phyloP scores from a whole-genome alignment of 495 filamentous ascomycete genomes.

The Physcia stellaris region DNA sequence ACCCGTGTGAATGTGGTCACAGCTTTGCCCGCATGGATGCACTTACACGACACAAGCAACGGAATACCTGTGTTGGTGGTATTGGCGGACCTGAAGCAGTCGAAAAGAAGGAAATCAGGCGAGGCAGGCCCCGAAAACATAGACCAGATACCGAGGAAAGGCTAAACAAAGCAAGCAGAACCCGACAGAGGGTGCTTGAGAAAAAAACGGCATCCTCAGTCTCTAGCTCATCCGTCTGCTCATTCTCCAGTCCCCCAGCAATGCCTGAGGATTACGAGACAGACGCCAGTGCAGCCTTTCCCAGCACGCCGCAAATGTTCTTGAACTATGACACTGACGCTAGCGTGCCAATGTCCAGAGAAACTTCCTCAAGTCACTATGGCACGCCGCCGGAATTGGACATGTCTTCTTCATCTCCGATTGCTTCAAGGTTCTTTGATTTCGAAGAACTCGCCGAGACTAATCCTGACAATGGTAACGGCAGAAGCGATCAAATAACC shows the following conservation, averaged over 20 bases:
- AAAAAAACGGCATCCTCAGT: conserved; percentile 22
- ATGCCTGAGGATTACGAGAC: conserved; percentile 10
- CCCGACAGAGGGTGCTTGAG: conserved; percentile 32
- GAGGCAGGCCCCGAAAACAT: conserved; percentile 52
- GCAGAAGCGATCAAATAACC: background rate
- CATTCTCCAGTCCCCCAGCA: conserved; percentile 18
- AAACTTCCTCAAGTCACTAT: conserved; percentile 21
- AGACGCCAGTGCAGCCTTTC: conserved; percentile 25
- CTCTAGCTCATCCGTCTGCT: conserved; percentile 16
- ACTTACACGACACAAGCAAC: conserved; percentile 81
- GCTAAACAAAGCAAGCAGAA: conserved; percentile 43
- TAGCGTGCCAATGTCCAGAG: conserved; percentile 22
- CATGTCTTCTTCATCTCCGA: conserved; percentile 11
- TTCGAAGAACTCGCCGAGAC: conserved; percentile 6
- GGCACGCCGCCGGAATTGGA: conserved; percentile 32
- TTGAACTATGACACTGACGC: no score
- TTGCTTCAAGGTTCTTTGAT: conserved; percentile 11
- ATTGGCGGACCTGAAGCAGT: conserved; percentile 83
- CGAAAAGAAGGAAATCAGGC: conserved; percentile 54
- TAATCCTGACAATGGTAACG: background rate
- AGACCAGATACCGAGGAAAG: conserved; percentile 52
- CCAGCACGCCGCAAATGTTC: conserved; percentile 18
- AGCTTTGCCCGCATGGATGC: conserved; percentile 90
- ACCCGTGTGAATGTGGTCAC: conserved; percentile 79
- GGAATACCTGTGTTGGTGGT: conserved; percentile 87